A percentile compares a stretch with the other conserved stretches of the same genome.
These are phyloP conservation scores for Gautieria morchelliformis DNA, from an alignment of 768 basidiomycete species.

Conservation along the genomic window DNA sequence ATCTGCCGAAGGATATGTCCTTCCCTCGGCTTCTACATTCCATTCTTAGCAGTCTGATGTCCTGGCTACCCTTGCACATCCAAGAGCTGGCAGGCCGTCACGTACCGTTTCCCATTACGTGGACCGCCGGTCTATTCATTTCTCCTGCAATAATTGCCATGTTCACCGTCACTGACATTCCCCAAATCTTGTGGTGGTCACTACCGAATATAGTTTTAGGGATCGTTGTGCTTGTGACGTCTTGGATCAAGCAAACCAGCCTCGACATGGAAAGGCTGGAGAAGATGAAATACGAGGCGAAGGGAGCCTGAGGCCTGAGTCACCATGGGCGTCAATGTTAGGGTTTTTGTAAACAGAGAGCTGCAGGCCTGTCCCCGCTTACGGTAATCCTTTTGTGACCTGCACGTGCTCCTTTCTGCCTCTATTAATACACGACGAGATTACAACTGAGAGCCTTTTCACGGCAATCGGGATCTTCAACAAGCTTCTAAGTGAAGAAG, in stretches of 20 bases:
- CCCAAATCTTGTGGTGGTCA: slow-evolving; percentile 8
- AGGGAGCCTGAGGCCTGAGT: slow-evolving; percentile 9
- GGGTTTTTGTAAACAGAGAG: too few relatives aligned
- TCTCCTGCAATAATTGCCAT: slow-evolving; percentile 41
- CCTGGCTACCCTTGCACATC: not conserved
- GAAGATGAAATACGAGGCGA: slow-evolving; percentile 9
- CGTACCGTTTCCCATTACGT: not conserved
- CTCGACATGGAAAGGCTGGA: slow-evolving; percentile 6
- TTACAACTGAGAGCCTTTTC: too few relatives aligned
- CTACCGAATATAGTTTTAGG: not conserved
- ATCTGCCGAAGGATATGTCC: slow-evolving; percentile 9
- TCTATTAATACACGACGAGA: too few relatives aligned
- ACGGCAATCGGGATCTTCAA: too few relatives aligned
- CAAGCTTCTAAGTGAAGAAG: too few relatives aligned
- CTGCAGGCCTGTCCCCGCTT: too few relatives aligned
- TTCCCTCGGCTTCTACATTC: slow-evolving; percentile 23
- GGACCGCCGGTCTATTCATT: slow-evolving; percentile 23
- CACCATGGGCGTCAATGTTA: not conserved
- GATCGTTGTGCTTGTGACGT: slow-evolving; percentile 1
- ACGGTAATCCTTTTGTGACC: too few relatives aligned
- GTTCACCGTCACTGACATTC: slow-evolving; percentile 26
- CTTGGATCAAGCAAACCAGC: slow-evolving; percentile 6
- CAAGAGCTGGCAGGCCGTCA: not conserved
- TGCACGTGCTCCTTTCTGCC: too few relatives aligned
- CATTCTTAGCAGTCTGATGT: slow-evolving; percentile 19